Base-by-base conservation (phyloP, 331 rosid species). In the Pyrus hybrid region DNA sequence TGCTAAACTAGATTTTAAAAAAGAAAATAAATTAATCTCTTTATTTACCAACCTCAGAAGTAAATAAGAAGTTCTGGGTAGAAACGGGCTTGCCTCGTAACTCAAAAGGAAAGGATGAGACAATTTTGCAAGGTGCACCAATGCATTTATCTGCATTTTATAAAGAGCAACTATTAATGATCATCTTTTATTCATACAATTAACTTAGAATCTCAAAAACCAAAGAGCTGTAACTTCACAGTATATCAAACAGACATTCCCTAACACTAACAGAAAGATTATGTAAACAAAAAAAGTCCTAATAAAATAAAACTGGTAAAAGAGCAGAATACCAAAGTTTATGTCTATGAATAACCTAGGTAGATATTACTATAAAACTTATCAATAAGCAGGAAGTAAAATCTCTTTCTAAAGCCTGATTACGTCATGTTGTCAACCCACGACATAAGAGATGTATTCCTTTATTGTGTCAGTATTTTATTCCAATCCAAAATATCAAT, bases 61-160 rank as follows among this genome's bases (percentile, higher is more conserved):
- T 79, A 77, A 72, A 86, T 66, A 78, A 70, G 74, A 86, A 78
- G 84, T 49, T 43, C 72, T 78, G 45, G 3, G 80, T 72, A 76
- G 86, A 76, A 78, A 78, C 58, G 61, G 80, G 85, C 63, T 76
- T 33, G 54, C 84, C 84, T 60, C 47, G 78, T 60, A 73, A 58
- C 82, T 86, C 80, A 21, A 47, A 56, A 43, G 72, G 57, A 70
- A 83, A 65, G 51, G 85, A 81, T 35, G 87, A 80, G 30, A 77
- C 76, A 54, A 72, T 76, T 68, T 73, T 79, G 80, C 89, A 86
- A 63, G 85, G 82, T 28, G 73, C 80, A 12, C 65, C 84, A 3
- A 68, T 12, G 72, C 72, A 68, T 68, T 68, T 68, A 21, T 68
- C 72, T 68, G 72, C 72, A 41, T 13, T 68, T 43, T 68, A n/a